phyloP scores from a whole-genome alignment of 139 green algal species.

The Desmodesmus armatus region DNA sequence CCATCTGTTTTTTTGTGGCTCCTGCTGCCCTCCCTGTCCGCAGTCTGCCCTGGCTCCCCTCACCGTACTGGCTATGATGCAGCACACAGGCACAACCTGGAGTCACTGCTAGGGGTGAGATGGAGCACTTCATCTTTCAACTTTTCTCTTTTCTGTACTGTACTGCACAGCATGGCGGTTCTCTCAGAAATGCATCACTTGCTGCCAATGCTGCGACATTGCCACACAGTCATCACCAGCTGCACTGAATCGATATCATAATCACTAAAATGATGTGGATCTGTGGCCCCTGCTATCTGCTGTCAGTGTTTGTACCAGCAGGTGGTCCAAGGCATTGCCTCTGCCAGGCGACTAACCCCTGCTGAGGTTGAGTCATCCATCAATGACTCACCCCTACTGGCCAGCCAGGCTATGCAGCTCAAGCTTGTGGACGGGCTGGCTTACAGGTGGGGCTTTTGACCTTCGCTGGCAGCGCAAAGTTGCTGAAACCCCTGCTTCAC shows the following conservation, averaged over 20 bases:
- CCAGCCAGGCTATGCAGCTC: constrained; percentile 11
- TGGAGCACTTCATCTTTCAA: neutral
- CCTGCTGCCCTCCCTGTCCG: too few species aligned
- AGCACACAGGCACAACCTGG: constrained; percentile 54
- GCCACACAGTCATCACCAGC: too few species aligned
- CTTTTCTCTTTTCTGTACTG: neutral
- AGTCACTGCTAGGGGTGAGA: constrained; percentile 41
- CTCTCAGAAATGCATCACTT: too few species aligned
- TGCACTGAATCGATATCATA: too few species aligned
- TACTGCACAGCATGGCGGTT: neutral
- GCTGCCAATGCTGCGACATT: too few species aligned
- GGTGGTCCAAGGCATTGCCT: constrained; percentile 43
- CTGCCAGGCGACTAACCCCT: neutral
- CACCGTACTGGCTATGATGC: constrained; percentile 34
- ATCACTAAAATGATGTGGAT: neutral
- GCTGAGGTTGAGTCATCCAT: constrained; percentile 39
- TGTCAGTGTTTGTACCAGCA: constrained; percentile 43
- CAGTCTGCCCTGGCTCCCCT: constrained; percentile 40
- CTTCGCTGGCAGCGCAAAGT: too few species aligned
- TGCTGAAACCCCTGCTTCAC: too few species aligned
- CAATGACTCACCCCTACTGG: constrained; percentile 52
- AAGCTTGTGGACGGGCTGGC: constrained; percentile 63
- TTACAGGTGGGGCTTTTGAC: constrained; percentile 44
- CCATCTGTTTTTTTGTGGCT: too few species aligned
- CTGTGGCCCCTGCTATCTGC: neutral